Evolutionary conservation across 2,329 filamentous ascomycete genomes (phyloP).

Genomic region (Paracorniculantispora psalliotae): DNA sequence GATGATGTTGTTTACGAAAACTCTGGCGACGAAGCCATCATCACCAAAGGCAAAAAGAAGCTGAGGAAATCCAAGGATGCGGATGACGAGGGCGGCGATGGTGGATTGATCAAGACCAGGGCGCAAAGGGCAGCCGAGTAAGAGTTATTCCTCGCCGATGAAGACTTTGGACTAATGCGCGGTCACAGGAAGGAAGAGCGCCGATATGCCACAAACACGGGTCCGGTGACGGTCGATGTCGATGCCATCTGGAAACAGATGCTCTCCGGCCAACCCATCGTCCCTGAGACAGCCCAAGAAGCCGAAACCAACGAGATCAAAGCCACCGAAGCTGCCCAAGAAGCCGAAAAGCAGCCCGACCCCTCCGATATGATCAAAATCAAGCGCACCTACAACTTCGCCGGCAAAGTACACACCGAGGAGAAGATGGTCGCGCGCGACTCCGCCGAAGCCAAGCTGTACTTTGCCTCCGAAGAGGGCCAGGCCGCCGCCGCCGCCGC

Average conservation of each 20-base stretch:
- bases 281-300: slow-evolving; percentile 4
- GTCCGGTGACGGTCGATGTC: slow-evolving; percentile 64
- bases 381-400: slow-evolving; percentile 69
- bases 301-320: not conserved
- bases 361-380: slow-evolving; percentile 51
- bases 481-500: slow-evolving; percentile 14
- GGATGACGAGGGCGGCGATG: slow-evolving; percentile 54
- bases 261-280: slow-evolving; percentile 38
- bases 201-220: slow-evolving; percentile 45
- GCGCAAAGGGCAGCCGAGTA: slow-evolving; percentile 63
- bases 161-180: slow-evolving; percentile 14
- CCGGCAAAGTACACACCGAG: slow-evolving; percentile 66
- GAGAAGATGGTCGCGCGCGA: slow-evolving; percentile 62
- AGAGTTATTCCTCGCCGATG: slow-evolving; percentile 17
- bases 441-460: slow-evolving; percentile 62
- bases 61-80: slow-evolving; percentile 37
- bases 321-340: slow-evolving; percentile 4
- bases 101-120: slow-evolving; percentile 66
- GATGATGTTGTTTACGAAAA: slow-evolving; percentile 55
- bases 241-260: slow-evolving; percentile 67
- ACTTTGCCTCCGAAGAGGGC: slow-evolving; percentile 48
- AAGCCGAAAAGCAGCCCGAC: slow-evolving; percentile 19
- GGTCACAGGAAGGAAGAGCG: slow-evolving; percentile 50
- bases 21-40: slow-evolving; percentile 68
- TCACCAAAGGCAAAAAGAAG: slow-evolving; percentile 55